Percentiles rank a stretch among this genome's conserved stretches.
These are phyloP conservation scores for Globisporangium lucens DNA, from an alignment of 352 stramenopile genomes.

Conservation along the genomic window DNA sequence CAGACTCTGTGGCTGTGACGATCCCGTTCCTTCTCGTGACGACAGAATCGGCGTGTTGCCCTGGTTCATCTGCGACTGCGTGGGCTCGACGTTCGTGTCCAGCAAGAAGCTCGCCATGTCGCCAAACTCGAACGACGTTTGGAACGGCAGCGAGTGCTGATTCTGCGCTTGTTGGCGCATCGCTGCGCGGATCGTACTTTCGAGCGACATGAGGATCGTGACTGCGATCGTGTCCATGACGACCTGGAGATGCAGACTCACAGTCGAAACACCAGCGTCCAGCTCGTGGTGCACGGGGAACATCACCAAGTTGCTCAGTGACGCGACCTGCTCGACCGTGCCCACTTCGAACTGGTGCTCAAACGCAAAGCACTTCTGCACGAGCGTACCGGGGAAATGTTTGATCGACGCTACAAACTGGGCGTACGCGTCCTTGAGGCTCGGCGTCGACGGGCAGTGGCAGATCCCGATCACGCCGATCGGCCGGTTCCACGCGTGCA, in stretches of 20 bases:
- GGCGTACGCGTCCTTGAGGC: constrained; percentile 49
- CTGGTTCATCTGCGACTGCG: constrained; percentile 21
- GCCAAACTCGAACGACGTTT: constrained; percentile 26
- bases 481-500: constrained; percentile 62
- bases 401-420: constrained; percentile 67
- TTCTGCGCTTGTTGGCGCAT: constrained; percentile 36
- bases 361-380: constrained; percentile 85
- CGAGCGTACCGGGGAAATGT: constrained; percentile 62
- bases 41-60: constrained; percentile 27
- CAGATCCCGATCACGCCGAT: constrained; percentile 78
- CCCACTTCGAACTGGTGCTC: constrained; percentile 71
- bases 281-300: constrained; percentile 78
- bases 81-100: constrained; percentile 73
- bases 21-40: neutral
- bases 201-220: constrained; percentile 79
- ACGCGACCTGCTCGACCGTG: constrained; percentile 52
- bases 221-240: constrained; percentile 81
- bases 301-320: constrained; percentile 71
- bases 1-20: constrained; percentile 1
- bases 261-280: constrained; percentile 60
- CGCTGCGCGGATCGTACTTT: constrained; percentile 67
- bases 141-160: constrained; percentile 13
- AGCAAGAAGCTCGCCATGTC: constrained; percentile 53
- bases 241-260: constrained; percentile 76
- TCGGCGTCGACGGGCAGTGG: constrained; percentile 68